Evolutionary conservation across 148 eudicot species (phyloP).

Genomic region (Spergularia marina): DNA sequence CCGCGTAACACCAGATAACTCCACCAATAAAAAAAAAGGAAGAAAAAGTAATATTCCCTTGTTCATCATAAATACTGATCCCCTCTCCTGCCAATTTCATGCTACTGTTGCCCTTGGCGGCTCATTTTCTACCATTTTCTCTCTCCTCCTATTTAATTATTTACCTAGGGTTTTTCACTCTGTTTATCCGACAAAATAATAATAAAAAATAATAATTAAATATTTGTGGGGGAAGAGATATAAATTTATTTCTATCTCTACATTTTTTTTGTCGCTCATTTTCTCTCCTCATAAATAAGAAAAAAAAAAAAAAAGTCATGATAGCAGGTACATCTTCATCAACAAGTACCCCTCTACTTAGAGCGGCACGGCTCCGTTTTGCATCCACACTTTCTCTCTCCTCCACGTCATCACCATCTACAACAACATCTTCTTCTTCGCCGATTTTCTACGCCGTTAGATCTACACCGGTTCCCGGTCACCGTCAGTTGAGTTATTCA

Average conservation of each 20-base stretch:
- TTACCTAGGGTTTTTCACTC: too few relatives aligned
- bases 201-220: too few relatives aligned
- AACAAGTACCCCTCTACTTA: neutral
- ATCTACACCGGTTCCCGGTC: slow-evolving; percentile 28
- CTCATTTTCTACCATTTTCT: too few relatives aligned
- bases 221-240: too few relatives aligned
- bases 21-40: neutral
- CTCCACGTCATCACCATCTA: slow-evolving; percentile 12
- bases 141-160: too few relatives aligned
- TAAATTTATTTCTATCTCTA: too few relatives aligned
- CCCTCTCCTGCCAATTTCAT: too few relatives aligned
- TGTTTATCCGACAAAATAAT: too few relatives aligned
- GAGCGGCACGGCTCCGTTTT: slow-evolving; percentile 43
- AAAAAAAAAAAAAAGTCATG: neutral
- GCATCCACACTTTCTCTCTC: slow-evolving; percentile 34
- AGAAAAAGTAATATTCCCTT: too few relatives aligned
- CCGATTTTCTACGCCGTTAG: slow-evolving; percentile 8
- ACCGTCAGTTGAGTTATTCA: slow-evolving; percentile 36
- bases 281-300: neutral
- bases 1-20: slow-evolving; percentile 11
- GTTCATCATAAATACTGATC: too few relatives aligned
- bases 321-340: slow-evolving; percentile 10
- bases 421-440: slow-evolving; percentile 1
- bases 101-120: too few relatives aligned
- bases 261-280: neutral